Evolutionary conservation across 2,329 filamentous ascomycete species (phyloP).

Genomic region (Ascomycota sp.): DNA sequence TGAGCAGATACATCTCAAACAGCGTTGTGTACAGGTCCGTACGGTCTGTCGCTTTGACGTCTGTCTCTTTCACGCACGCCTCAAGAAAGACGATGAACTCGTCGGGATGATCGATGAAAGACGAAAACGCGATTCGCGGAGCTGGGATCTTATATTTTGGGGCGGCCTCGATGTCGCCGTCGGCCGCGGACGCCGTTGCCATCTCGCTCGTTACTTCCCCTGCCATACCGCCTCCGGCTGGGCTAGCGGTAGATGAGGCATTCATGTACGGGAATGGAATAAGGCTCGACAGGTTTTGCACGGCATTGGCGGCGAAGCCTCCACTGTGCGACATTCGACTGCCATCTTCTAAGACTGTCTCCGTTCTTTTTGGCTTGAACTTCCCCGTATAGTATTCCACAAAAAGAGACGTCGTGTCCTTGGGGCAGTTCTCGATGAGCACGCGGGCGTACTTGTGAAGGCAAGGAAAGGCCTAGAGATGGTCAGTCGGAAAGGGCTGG

Average conservation of each 20-base stretch:
- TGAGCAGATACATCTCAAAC: constrained; percentile 95
- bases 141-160: constrained; percentile 55
- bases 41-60: constrained; percentile 50
- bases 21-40: constrained; percentile 81
- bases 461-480: constrained; percentile 50
- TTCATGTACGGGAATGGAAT: constrained; percentile 75
- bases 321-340: constrained; percentile 14
- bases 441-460: constrained; percentile 91
- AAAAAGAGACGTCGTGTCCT: constrained; percentile 66
- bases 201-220: constrained; percentile 29
- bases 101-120: constrained; percentile 80
- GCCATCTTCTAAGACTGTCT: constrained; percentile 12
- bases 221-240: constrained; percentile 25
- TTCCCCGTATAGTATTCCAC: constrained; percentile 84
- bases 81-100: constrained; percentile 87
- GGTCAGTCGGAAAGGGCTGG: constrained; percentile 10
- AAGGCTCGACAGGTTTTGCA: constrained; percentile 67
- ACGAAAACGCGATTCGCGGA: constrained; percentile 78
- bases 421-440: constrained; percentile 64
- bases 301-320: constrained; percentile 40
- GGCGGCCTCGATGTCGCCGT: constrained; percentile 21
- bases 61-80: constrained; percentile 52
- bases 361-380: constrained; percentile 51
- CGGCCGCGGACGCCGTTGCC: constrained; percentile 20
- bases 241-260: constrained; percentile 30